phyloP scores from a whole-genome alignment of 1,284 basidiomycete species.

The Irpex lacteus region DNA sequence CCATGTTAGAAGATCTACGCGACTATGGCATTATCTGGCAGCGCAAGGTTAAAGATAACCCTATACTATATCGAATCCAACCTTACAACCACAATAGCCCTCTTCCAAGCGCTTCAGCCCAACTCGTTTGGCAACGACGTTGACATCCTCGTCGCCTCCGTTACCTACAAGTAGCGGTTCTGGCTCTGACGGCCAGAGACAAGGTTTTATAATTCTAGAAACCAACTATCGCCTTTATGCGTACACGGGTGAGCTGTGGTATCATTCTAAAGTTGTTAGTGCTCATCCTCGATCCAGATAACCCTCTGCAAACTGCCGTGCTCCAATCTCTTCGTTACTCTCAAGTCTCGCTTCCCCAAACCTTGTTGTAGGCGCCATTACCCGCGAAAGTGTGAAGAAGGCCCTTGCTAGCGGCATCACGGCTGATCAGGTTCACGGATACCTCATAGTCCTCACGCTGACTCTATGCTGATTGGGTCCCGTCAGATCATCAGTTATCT shows the following conservation, averaged over 20 bases:
- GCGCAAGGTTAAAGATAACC: conserved; percentile 44
- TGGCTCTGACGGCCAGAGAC: conserved; percentile 54
- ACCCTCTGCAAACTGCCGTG: conserved; percentile 94
- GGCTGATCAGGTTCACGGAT: conserved; percentile 78
- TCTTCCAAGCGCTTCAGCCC: conserved; percentile 85
- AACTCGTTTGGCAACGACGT: conserved; percentile 92
- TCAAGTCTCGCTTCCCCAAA: conserved; percentile 96
- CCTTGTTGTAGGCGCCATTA: conserved; percentile 92
- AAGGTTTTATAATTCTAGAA: conserved; percentile 95
- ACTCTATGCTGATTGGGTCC: not conserved
- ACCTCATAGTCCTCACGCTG: not conserved
- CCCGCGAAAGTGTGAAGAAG: conserved; percentile 91
- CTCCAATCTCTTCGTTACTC: conserved; percentile 90
- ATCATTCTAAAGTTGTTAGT: conserved; percentile 4
- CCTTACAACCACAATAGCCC: conserved; percentile 36
- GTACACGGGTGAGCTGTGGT: conserved; percentile 75
- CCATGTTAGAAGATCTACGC: conserved; percentile 89
- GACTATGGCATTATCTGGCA: conserved; percentile 95
- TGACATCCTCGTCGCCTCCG: conserved; percentile 81
- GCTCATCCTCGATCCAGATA: conserved; percentile 51
- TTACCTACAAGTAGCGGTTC: conserved; percentile 60
- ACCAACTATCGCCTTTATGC: conserved; percentile 99
- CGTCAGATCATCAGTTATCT: conserved; percentile 92
- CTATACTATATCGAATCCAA: not conserved
- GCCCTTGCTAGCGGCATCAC: conserved; percentile 95